Percentiles rank a stretch among this genome's conserved stretches.
phyloP scores from a whole-genome alignment of 2,329 filamentous ascomycete genomes.

The Seiridium cupressi region DNA sequence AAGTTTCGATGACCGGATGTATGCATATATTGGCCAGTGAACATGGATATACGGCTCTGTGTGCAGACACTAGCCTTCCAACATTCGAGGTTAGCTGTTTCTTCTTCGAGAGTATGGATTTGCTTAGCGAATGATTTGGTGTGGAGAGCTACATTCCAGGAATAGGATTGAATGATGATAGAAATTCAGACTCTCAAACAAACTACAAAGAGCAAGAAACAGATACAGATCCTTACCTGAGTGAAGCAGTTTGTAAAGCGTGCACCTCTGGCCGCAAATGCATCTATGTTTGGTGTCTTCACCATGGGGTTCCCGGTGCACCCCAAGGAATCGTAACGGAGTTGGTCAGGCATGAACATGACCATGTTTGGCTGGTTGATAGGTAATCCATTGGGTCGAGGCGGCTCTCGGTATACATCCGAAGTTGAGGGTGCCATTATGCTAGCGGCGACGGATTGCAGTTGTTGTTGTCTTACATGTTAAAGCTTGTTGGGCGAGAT shows the following conservation, averaged over 20 bases:
- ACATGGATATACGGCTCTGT: slow-evolving; percentile 45
- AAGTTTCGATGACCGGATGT: slow-evolving; percentile 43
- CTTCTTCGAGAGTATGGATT: too few relatives aligned
- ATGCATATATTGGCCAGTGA: slow-evolving; percentile 44
- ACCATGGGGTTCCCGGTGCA: slow-evolving; percentile 27
- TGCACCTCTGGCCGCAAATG: slow-evolving; percentile 33
- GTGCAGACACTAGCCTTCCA: slow-evolving; percentile 32
- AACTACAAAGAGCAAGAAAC: too few relatives aligned
- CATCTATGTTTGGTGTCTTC: slow-evolving; percentile 40
- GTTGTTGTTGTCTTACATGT: too few relatives aligned
- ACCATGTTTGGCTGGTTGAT: slow-evolving; percentile 29
- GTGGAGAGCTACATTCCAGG: too few relatives aligned
- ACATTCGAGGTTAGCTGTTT: too few relatives aligned
- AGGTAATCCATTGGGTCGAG: neutral
- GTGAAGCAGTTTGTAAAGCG: slow-evolving; percentile 44
- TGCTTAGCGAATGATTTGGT: too few relatives aligned
- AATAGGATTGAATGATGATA: too few relatives aligned
- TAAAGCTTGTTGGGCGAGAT: too few relatives aligned
- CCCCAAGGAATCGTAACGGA: slow-evolving; percentile 41
- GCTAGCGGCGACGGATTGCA: too few relatives aligned
- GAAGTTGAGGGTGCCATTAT: too few relatives aligned
- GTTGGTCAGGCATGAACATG: slow-evolving; percentile 48
- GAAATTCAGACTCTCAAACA: too few relatives aligned
- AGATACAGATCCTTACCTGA: slow-evolving; percentile 29
- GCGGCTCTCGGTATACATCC: neutral